Evolutionary conservation across 768 basidiomycete species (phyloP).

Genomic region (Calocybe cyanea): DNA sequence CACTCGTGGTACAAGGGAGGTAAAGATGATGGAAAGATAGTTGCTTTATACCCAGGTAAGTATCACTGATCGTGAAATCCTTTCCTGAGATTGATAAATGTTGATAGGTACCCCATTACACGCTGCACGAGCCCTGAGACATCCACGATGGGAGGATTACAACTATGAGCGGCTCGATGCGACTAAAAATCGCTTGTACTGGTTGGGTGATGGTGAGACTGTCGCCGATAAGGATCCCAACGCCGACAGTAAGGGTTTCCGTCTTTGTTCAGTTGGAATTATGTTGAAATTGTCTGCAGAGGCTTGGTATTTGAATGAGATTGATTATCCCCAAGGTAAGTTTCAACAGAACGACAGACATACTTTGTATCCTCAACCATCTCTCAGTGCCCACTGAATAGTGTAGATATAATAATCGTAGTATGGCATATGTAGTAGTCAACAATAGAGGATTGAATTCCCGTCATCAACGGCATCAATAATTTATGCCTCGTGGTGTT

Average conservation of each 20-base stretch:
- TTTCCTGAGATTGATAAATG: neutral
- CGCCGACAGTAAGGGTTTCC: conserved; percentile 27
- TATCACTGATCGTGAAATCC: neutral
- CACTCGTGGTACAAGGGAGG: conserved; percentile 64
- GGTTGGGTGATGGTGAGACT: conserved; percentile 61
- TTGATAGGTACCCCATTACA: conserved; percentile 48
- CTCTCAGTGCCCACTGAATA: no score
- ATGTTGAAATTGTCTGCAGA: conserved; percentile 22
- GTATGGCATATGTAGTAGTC: no score
- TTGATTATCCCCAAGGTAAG: conserved; percentile 45
- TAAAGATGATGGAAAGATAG: conserved; percentile 53
- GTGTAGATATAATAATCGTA: no score
- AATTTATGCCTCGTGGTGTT: no score
- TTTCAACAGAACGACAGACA: neutral
- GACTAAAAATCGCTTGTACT: conserved; percentile 47
- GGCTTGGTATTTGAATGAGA: conserved; percentile 44
- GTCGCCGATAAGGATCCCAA: conserved; percentile 37
- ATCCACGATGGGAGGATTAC: conserved; percentile 67
- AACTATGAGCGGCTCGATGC: conserved; percentile 44
- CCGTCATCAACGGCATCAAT: no score
- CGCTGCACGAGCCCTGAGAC: conserved; percentile 40
- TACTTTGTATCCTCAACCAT: no score
- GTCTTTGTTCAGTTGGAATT: neutral
- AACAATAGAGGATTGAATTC: no score
- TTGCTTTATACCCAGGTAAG: conserved; percentile 58